Conservation (phyloP, 805 yeast genomes). For the Candida arabinofermentans region DNA sequence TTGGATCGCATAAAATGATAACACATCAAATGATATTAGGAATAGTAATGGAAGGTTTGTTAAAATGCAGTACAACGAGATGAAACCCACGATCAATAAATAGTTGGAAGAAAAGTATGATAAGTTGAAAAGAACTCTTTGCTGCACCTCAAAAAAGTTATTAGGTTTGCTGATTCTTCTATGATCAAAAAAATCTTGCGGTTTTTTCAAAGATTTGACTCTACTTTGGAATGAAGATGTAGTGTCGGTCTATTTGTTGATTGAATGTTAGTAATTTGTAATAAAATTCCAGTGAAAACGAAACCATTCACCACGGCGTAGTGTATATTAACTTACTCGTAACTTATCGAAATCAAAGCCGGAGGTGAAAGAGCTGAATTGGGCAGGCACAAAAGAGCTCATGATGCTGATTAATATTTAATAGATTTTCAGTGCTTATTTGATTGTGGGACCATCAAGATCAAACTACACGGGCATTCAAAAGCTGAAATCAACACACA, state of each 20-base stretch:
- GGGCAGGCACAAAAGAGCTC: slow-evolving; percentile 35
- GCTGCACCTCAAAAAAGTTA: slow-evolving; percentile 77
- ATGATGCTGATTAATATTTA: slow-evolving; percentile 5
- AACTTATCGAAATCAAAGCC: slow-evolving; percentile 31
- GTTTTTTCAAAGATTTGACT: slow-evolving; percentile 68
- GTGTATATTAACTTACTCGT: slow-evolving; percentile 22
- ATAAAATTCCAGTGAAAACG: neutral
- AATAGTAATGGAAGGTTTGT: slow-evolving; percentile 79
- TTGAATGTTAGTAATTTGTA: neutral
- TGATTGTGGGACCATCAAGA: too few species aligned
- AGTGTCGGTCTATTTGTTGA: slow-evolving; percentile 25
- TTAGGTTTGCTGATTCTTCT: slow-evolving; percentile 81
- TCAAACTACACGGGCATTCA: too few species aligned
- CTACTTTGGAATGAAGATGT: slow-evolving; percentile 50
- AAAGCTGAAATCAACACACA: too few species aligned
- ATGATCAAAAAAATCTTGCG: slow-evolving; percentile 87
- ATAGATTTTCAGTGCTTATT: too few species aligned
- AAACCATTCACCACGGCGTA: too few species aligned
- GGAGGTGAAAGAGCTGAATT: slow-evolving; percentile 30
- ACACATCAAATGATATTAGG: slow-evolving; percentile 51
- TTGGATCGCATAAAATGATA: slow-evolving; percentile 40
- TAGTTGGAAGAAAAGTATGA: slow-evolving; percentile 86
- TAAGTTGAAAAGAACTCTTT: slow-evolving; percentile 78
- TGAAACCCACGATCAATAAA: slow-evolving; percentile 58
- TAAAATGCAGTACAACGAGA: slow-evolving; percentile 73